These are phyloP conservation scores for Pythium monospermum DNA, from an alignment of 352 stramenopile species.

Conservation along the genomic window DNA sequence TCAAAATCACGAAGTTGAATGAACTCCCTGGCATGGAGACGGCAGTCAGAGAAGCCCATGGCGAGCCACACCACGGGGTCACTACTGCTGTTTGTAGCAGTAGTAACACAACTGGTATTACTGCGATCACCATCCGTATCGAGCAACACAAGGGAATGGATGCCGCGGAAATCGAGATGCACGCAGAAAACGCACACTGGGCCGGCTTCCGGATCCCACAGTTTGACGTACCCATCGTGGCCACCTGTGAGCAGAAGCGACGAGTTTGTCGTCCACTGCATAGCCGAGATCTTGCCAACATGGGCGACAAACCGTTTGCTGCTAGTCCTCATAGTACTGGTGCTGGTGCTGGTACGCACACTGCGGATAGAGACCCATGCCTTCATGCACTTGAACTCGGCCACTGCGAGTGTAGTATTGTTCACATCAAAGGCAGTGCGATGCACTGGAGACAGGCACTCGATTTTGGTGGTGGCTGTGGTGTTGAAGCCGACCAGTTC, in stretches of 20 bases:
- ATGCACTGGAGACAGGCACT: slow-evolving; percentile 37
- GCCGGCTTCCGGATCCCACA: slow-evolving; percentile 38
- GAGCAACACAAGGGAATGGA: slow-evolving; percentile 32
- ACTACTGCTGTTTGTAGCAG: not conserved
- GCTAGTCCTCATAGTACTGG: slow-evolving; percentile 1
- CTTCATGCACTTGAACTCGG: slow-evolving; percentile 43
- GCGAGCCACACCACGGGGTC: slow-evolving; percentile 19
- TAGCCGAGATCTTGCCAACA: slow-evolving; percentile 37
- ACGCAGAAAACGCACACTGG: slow-evolving; percentile 27
- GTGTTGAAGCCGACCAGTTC: slow-evolving; percentile 1
- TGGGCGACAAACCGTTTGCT: slow-evolving; percentile 46
- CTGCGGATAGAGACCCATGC: slow-evolving; percentile 50
- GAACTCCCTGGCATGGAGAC: slow-evolving; percentile 34
- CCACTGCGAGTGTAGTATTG: slow-evolving; percentile 34
- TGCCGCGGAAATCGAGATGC: slow-evolving; percentile 40
- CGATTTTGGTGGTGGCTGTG: slow-evolving; percentile 9
- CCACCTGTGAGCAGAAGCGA: slow-evolving; percentile 43
- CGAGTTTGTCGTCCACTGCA: slow-evolving; percentile 44
- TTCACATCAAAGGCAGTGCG: slow-evolving; percentile 32
- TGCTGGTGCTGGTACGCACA: slow-evolving; percentile 12
- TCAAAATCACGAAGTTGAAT: slow-evolving; percentile 39
- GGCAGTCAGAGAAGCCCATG: slow-evolving; percentile 35
- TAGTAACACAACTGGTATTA: not conserved
- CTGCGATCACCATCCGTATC: slow-evolving; percentile 14
- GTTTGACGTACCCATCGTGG: slow-evolving; percentile 58